Conservation (phyloP, 306 rosid genomes). For the Acacia crassicarpa region DNA sequence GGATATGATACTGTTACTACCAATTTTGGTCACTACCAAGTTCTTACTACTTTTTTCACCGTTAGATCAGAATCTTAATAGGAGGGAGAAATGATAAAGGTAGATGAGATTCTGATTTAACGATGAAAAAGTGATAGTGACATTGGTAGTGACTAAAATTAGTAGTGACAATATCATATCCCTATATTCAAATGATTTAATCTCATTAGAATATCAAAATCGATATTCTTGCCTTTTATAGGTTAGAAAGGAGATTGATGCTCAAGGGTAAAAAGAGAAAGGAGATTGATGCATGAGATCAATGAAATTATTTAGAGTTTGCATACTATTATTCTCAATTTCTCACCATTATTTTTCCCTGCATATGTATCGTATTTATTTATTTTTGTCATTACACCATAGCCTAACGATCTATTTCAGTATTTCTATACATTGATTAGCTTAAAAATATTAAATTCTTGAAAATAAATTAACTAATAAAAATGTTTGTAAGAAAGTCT, state of each 20-base stretch:
- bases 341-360: background rate
- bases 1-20: no score
- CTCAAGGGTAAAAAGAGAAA: no score
- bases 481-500: background rate
- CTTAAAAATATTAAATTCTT: background rate
- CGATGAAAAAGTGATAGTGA: no score
- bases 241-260: background rate
- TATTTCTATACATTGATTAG: background rate
- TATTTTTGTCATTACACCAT: no score
- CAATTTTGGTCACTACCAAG: no score
- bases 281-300: background rate
- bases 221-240: background rate
- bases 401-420: background rate
- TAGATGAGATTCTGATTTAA: no score
- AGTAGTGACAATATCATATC: no score
- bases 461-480: background rate
- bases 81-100: no score
- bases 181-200: no score
- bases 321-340: background rate
- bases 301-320: background rate
- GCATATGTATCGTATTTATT: background rate
- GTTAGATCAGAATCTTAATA: no score
- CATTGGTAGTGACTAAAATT: no score
- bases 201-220: background rate
- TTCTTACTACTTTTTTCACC: no score